Evolutionary conservation across 129 eudicot genomes (phyloP).

Genomic region (Flaveria robusta): DNA sequence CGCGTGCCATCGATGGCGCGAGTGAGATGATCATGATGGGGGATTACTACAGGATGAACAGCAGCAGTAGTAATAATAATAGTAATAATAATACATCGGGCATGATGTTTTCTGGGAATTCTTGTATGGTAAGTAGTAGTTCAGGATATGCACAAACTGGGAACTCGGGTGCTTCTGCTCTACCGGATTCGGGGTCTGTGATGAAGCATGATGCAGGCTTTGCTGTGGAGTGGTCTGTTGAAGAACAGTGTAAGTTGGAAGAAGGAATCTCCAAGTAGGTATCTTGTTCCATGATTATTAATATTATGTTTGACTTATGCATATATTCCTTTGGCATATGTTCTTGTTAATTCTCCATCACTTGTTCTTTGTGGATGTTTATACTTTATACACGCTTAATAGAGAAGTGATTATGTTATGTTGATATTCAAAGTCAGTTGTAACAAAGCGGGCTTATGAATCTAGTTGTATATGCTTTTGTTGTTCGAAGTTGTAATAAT

Average conservation of each 20-base stretch:
- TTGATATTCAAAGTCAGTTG: neutral
- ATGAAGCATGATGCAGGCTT: constrained; percentile 72
- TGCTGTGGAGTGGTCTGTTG: constrained; percentile 84
- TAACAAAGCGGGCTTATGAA: neutral
- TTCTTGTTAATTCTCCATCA: neutral
- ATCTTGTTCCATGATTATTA: constrained; percentile 36
- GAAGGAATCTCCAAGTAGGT: constrained; percentile 90
- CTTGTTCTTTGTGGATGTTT: constrained; percentile 4
- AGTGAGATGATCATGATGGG: constrained; percentile 56
- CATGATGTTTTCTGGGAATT: constrained; percentile 43
- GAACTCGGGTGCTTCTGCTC: constrained; percentile 45
- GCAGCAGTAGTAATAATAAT: neutral
- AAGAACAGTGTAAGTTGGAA: constrained; percentile 81
- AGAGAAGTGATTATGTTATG: neutral
- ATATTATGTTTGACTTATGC: constrained; percentile 5
- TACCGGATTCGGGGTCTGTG: constrained; percentile 58
- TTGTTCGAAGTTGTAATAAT: neutral
- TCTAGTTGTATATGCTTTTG: neutral
- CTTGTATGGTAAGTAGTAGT: constrained; percentile 41
- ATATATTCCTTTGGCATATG: constrained; percentile 9
- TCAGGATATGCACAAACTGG: constrained; percentile 35
- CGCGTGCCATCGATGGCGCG: constrained; percentile 46
- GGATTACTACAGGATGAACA: constrained; percentile 38
- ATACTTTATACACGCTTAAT: neutral
- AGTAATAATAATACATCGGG: constrained; percentile 19